phyloP scores from a whole-genome alignment of 1,139 yeast species.

The Candida sp. region DNA sequence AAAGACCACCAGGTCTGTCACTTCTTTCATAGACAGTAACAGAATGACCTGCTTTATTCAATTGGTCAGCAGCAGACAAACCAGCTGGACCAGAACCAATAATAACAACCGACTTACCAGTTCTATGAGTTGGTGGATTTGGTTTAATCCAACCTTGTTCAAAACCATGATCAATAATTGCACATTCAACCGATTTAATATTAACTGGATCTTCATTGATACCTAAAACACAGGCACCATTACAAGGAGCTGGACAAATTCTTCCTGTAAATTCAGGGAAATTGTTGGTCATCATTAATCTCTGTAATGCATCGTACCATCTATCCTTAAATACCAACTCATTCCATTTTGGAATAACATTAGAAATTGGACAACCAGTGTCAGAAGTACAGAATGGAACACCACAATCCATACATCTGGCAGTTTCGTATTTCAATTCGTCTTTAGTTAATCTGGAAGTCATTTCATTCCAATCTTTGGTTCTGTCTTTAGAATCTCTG shows the following conservation, averaged over 20 bases:
- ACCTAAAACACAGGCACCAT: conserved; percentile 96
- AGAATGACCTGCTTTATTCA: conserved; percentile 91
- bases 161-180: conserved; percentile 94
- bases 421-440: conserved; percentile 87
- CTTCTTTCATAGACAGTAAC: conserved; percentile 93
- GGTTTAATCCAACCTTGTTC: conserved; percentile 97
- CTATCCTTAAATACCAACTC: conserved; percentile 93
- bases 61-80: conserved; percentile 93
- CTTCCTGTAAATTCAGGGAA: conserved; percentile 99
- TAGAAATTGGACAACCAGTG: conserved; percentile 97
- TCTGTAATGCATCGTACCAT: conserved; percentile 92
- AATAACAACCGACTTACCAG: conserved; percentile 82
- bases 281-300: conserved; percentile 93
- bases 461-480: conserved; percentile 92
- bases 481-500: conserved; percentile 72
- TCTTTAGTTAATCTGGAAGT: conserved; percentile 78
- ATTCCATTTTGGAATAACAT: conserved; percentile 97
- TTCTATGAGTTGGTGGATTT: conserved; percentile 70
- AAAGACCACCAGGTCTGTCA: conserved; percentile 93
- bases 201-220: conserved; percentile 96
- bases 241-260: conserved; percentile 99
- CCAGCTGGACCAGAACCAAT: conserved; percentile 99
- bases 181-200: conserved; percentile 93
- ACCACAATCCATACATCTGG: conserved; percentile 99
- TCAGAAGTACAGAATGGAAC: conserved; percentile 98